These are phyloP conservation scores for Papilionanthe hybrid DNA, from an alignment of 116 monocot species.

Conservation along the genomic window DNA sequence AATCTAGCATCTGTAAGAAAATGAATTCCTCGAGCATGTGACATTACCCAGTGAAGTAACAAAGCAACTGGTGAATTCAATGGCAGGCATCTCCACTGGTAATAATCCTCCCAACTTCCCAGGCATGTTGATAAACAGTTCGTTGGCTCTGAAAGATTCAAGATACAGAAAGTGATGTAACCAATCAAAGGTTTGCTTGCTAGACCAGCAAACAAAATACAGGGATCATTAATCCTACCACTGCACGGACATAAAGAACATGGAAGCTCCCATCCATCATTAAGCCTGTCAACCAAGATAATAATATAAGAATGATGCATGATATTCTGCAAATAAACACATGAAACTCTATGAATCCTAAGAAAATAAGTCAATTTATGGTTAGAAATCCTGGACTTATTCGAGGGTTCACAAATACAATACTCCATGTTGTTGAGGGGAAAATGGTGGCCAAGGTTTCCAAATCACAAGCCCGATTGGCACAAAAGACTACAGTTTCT, in stretches of 20 bases:
- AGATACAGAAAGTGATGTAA: neutral
- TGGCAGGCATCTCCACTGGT: conserved; percentile 76
- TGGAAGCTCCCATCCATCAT: conserved; percentile 58
- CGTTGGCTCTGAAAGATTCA: conserved; percentile 36
- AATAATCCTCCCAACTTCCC: conserved; percentile 76
- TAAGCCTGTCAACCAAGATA: conserved; percentile 26
- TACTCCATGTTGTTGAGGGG: neutral
- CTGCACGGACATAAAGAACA: conserved; percentile 69
- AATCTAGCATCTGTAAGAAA: neutral
- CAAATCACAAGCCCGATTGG: neutral
- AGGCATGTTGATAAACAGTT: conserved; percentile 26
- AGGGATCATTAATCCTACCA: conserved; percentile 32
- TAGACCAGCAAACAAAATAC: neutral
- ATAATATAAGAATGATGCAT: neutral
- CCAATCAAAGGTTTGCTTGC: conserved; percentile 1
- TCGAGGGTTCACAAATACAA: neutral
- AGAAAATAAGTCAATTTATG: neutral
- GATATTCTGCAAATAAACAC: conserved; percentile 4
- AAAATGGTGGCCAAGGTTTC: conserved; percentile 1
- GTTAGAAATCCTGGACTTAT: neutral
- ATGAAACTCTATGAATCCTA: neutral
- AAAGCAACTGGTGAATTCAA: conserved; percentile 68
- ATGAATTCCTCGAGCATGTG: neutral
- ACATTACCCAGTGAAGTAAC: conserved; percentile 83
- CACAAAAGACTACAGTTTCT: neutral